Evolutionary conservation across 805 yeast species (phyloP), one percentile per base, ranked within the genome.

Genomic region (Helenozyma rhizophorensis): DNA sequence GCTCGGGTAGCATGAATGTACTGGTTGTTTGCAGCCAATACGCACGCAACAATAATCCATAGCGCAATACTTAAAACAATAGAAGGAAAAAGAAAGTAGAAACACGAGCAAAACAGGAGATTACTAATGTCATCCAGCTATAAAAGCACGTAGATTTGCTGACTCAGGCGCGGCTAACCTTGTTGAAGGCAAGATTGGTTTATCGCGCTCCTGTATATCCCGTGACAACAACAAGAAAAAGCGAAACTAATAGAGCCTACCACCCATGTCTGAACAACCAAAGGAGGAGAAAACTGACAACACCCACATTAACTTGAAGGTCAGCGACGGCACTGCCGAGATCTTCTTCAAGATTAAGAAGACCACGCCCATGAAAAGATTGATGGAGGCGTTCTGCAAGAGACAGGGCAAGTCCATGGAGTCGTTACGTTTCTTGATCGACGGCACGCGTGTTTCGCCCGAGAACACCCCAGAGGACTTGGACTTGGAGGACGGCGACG

Each of bases 341-440:
- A 89, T 93, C 43, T 88, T 83, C 61, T 93, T 93, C 80, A 89
- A 90, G 62, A 90, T 93, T 62, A 88, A 89, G 68, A 76, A 85
- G 64, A 73, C 89, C 25, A 93, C 98, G 4, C 95, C 90, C 29
- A 74, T 93, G 70, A 84, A 78, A 61, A 84, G 96, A 66, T 78
- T 93, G 52, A 90, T 93, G 88, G 97, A 90, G 54, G 96, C 97
- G 9, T 93, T 90, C 60, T 94, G 97, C 60, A 89, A 89, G 66
- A 84, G 98, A 70, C 96, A 90, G 56, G 97, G 97, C 27, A 90
- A 90, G 60, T 78, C 83, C 44, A 65, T 83, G 54, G 78, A 75
- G 47, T 77, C 90, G 32, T 68, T 93, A 58, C 78, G 97, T 60
- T 93, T 93, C 60, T 70, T 93, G 53, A 81, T 81, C 56, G 99